Evolutionary conservation across 2,329 filamentous ascomycete species (phyloP).

Genomic region (Fusarium fujikuroi): DNA sequence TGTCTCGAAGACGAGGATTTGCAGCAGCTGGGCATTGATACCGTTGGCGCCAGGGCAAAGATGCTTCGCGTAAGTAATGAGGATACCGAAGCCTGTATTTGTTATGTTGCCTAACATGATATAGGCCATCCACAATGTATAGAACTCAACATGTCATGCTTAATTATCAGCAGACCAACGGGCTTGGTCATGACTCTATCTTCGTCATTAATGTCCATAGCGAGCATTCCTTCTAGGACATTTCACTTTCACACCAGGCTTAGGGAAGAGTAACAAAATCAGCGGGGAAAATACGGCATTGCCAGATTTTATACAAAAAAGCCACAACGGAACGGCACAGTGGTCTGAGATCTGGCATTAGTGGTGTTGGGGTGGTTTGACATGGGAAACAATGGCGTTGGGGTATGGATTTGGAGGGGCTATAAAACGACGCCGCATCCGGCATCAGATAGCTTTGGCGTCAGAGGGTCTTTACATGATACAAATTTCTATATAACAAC

Average conservation of each 20-base stretch:
- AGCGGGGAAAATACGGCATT: background rate
- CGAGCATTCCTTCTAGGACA: background rate
- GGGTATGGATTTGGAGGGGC: slow-evolving; percentile 3
- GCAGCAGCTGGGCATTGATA: slow-evolving; percentile 41
- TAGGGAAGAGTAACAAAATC: background rate
- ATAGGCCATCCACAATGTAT: slow-evolving; percentile 39
- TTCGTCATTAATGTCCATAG: slow-evolving; percentile 1
- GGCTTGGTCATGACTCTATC: slow-evolving; percentile 9
- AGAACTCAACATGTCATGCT: background rate
- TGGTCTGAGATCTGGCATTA: slow-evolving; percentile 29
- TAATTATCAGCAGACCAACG: slow-evolving; percentile 6
- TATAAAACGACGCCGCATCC: slow-evolving; percentile 24
- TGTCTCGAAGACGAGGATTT: slow-evolving; percentile 33
- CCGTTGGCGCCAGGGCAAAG: slow-evolving; percentile 41
- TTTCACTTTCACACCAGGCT: background rate
- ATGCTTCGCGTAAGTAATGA: slow-evolving; percentile 39
- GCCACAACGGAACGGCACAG: background rate
- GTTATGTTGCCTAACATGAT: slow-evolving; percentile 8
- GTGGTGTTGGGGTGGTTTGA: slow-evolving; percentile 39
- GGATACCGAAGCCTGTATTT: background rate
- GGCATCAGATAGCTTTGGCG: slow-evolving; percentile 19
- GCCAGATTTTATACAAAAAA: background rate
- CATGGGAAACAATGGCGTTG: slow-evolving; percentile 33
- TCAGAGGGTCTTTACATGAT: background rate
- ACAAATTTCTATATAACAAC: background rate